These are phyloP conservation scores for Eutrema heterophyllum DNA, from an alignment of 345 rosid genomes.

Conservation along the genomic window DNA sequence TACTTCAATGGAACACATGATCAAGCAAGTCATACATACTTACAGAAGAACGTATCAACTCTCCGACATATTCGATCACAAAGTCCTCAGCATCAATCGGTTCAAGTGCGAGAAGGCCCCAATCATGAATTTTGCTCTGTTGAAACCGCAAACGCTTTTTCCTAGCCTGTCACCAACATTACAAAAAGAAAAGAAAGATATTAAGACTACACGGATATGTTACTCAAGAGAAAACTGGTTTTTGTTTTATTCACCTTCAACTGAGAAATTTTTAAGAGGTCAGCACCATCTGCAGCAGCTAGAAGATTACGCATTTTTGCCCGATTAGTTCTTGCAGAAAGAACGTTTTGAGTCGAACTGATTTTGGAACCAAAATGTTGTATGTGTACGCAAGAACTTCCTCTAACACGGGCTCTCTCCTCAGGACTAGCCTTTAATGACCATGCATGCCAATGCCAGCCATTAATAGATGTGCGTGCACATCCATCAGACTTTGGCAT, in stretches of 20 bases:
- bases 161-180: constrained; percentile 59
- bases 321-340: constrained; percentile 96
- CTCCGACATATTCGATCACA: constrained; percentile 98
- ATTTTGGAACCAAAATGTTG: constrained; percentile 45
- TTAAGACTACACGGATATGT: background rate
- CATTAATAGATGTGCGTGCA: constrained; percentile 88
- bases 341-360: constrained; percentile 55
- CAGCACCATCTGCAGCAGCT: constrained; percentile 98
- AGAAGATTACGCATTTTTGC: constrained; percentile 94
- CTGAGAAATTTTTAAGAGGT: constrained; percentile 85
- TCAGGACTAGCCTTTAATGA: constrained; percentile 71
- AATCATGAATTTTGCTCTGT: constrained; percentile 94
- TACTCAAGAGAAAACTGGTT: constrained; percentile 10
- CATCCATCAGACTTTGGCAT: constrained; percentile 80
- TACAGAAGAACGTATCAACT: constrained; percentile 89
- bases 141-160: constrained; percentile 90
- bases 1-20: background rate
- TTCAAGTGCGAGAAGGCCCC: constrained; percentile 97
- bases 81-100: constrained; percentile 97
- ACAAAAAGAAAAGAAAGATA: background rate
- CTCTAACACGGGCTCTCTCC: constrained; percentile 78
- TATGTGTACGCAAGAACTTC: constrained; percentile 36
- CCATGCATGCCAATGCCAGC: constrained; percentile 96
- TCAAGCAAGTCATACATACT: constrained; percentile 31
- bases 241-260: constrained; percentile 56